These are phyloP conservation scores for Plasmopara viticola DNA, from an alignment of 352 stramenopile species.

Conservation along the genomic window DNA sequence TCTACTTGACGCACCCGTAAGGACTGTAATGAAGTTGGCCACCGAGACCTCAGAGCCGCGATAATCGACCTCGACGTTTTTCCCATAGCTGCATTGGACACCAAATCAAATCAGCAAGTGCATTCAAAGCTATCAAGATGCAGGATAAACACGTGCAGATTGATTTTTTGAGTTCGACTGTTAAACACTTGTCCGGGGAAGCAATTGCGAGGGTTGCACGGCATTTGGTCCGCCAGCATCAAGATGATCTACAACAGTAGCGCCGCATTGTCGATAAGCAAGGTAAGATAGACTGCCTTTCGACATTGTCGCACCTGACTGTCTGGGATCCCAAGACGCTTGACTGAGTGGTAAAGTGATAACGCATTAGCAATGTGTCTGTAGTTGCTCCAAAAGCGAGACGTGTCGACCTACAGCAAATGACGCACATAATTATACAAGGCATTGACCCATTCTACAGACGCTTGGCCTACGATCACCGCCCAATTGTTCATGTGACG, in stretches of 20 bases:
- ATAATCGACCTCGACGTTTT: conserved; percentile 93
- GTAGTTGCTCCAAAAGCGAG: conserved; percentile 98
- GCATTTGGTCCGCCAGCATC: conserved; percentile 96
- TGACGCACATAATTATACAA: neutral
- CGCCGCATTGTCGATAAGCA: neutral
- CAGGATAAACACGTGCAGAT: conserved; percentile 36
- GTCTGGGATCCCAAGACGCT: conserved; percentile 89
- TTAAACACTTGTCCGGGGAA: conserved; percentile 89
- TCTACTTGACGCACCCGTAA: conserved; percentile 54
- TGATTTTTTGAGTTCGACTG: conserved; percentile 84
- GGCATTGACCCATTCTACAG: neutral
- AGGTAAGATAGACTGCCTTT: neutral
- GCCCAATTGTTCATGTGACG: conserved; percentile 86
- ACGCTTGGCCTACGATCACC: conserved; percentile 44
- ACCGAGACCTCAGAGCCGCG: conserved; percentile 94
- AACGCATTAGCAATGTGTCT: conserved; percentile 93
- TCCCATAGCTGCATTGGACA: conserved; percentile 55
- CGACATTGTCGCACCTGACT: conserved; percentile 62
- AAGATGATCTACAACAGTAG: conserved; percentile 80
- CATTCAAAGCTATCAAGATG: conserved; percentile 1
- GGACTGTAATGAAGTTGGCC: conserved; percentile 93
- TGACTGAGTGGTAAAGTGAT: conserved; percentile 92
- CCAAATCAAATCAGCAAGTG: conserved; percentile 2
- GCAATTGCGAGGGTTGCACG: conserved; percentile 88
- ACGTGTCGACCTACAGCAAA: conserved; percentile 82